Evolutionary conservation across 2,329 filamentous ascomycete species (phyloP).

Genomic region (Cladobotryum mycophilum): DNA sequence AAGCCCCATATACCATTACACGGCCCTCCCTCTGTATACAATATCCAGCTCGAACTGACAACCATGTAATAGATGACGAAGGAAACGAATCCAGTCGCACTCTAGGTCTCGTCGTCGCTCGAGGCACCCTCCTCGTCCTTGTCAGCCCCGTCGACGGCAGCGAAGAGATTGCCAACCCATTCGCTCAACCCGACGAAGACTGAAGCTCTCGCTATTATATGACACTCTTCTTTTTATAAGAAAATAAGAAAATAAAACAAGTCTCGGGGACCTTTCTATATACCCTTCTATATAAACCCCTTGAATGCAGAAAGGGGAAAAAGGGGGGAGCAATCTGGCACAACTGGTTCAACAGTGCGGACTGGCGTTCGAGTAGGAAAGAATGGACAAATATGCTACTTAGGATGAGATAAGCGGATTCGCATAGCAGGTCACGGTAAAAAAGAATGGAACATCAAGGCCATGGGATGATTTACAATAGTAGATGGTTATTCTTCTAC

Average conservation of each 20-base stretch:
- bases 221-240: too few species aligned
- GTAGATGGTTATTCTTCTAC: too few species aligned
- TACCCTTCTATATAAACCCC: too few species aligned
- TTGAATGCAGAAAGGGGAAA: too few species aligned
- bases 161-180: constrained; percentile 93
- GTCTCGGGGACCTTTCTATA: background rate
- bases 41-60: constrained; percentile 4
- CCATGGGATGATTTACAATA: too few species aligned
- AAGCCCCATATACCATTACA: background rate
- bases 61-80: constrained; percentile 65
- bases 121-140: constrained; percentile 86
- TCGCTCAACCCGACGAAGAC: constrained; percentile 66
- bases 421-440: too few species aligned
- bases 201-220: constrained; percentile 21
- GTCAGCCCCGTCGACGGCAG: constrained; percentile 91
- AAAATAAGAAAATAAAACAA: background rate
- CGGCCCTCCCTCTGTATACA: background rate
- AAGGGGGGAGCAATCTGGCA: too few species aligned
- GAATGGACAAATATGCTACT: too few species aligned
- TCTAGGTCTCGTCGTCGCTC: constrained; percentile 80
- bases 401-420: too few species aligned
- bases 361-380: too few species aligned
- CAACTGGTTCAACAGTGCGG: too few species aligned
- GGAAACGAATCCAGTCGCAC: constrained; percentile 78
- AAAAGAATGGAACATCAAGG: too few species aligned